phyloP scores from a whole-genome alignment of 768 basidiomycete genomes.

The Agrocybe pediades region DNA sequence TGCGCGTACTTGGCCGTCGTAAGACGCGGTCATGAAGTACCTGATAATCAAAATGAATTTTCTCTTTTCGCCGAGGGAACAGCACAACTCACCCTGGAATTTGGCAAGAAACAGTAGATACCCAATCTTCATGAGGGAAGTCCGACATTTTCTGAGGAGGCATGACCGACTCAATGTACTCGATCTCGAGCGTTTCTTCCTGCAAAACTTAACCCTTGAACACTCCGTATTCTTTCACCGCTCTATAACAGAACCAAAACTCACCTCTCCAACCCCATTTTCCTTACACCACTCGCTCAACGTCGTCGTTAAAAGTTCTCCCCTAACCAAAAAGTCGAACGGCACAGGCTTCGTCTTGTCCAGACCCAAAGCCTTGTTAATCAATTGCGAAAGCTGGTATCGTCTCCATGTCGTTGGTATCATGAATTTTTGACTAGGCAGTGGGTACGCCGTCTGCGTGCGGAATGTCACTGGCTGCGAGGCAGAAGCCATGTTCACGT shows the following conservation, averaged over 20 bases:
- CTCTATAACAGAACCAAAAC: conserved; percentile 14
- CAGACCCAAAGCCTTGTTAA: conserved; percentile 89
- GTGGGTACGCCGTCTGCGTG: conserved; percentile 69
- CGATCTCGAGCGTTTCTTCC: conserved; percentile 91
- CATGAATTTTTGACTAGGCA: conserved; percentile 90
- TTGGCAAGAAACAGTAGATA: conserved; percentile 74
- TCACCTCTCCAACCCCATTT: conserved; percentile 71
- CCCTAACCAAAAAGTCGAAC: conserved; percentile 89
- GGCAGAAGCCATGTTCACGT: neutral
- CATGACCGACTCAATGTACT: conserved; percentile 88
- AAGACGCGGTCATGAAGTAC: conserved; percentile 75
- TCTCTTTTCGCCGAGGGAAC: neutral
- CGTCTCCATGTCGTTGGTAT: conserved; percentile 88
- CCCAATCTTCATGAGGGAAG: conserved; percentile 92
- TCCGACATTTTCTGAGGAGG: conserved; percentile 82
- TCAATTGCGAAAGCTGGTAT: conserved; percentile 95
- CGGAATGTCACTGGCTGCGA: conserved; percentile 68
- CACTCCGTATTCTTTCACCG: neutral
- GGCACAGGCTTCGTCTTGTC: conserved; percentile 63
- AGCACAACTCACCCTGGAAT: conserved; percentile 46
- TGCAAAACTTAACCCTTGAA: conserved; percentile 25
- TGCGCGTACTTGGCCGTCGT: conserved; percentile 74
- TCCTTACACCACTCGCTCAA: conserved; percentile 76
- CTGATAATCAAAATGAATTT: conserved; percentile 34
- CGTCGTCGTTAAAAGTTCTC: conserved; percentile 73